Evolutionary conservation across 116 monocot species (phyloP).

Genomic region (Trichopus zeylanicus): DNA sequence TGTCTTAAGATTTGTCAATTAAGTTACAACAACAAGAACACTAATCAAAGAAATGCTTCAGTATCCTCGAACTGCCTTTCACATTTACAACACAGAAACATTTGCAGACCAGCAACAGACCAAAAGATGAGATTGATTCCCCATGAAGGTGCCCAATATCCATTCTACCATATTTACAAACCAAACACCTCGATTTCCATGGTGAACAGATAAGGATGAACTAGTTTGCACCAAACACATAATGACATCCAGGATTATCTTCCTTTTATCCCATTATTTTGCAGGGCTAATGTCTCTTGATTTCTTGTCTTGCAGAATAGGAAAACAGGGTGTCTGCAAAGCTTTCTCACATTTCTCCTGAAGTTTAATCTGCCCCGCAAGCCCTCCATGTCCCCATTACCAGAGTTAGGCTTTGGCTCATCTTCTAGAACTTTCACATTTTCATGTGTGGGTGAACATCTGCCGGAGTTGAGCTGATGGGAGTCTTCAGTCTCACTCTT

Average conservation of each 20-base stretch:
- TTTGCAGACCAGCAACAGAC: too few relatives aligned
- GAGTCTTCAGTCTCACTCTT: slow-evolving; percentile 19
- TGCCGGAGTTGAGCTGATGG: slow-evolving; percentile 13
- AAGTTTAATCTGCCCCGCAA: slow-evolving; percentile 40
- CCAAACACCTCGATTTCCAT: too few relatives aligned
- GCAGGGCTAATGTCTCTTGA: background rate
- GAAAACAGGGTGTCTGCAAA: slow-evolving; percentile 53
- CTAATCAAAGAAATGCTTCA: too few relatives aligned
- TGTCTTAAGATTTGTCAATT: too few relatives aligned
- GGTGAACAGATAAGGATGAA: too few relatives aligned
- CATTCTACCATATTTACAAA: too few relatives aligned
- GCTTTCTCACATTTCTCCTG: slow-evolving; percentile 48
- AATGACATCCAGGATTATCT: slow-evolving; percentile 4
- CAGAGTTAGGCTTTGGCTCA: slow-evolving; percentile 11
- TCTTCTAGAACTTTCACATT: background rate
- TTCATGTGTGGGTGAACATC: slow-evolving; percentile 14
- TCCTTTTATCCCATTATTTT: background rate
- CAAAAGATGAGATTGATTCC: too few relatives aligned
- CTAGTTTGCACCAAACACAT: too few relatives aligned
- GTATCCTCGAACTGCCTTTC: too few relatives aligned
- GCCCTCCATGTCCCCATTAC: slow-evolving; percentile 21
- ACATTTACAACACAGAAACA: too few relatives aligned
- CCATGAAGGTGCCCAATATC: too few relatives aligned
- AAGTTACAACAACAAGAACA: too few relatives aligned
- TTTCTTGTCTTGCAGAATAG: slow-evolving; percentile 49